Evolutionary conservation across 1,284 basidiomycete species (phyloP).

Genomic region (Cryptococcus hybrid): DNA sequence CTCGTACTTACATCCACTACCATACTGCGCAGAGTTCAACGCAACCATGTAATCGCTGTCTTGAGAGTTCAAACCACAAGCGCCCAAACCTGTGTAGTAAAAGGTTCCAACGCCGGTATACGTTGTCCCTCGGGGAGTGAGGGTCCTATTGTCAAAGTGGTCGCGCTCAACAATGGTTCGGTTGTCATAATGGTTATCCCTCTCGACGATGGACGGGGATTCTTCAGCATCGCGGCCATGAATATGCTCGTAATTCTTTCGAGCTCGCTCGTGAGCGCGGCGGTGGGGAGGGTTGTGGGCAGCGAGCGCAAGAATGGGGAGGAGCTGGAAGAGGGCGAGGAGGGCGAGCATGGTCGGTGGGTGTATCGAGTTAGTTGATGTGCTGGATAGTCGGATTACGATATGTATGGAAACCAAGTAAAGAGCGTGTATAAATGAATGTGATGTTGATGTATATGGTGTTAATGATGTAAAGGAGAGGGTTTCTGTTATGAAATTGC

Average conservation of each 20-base stretch:
- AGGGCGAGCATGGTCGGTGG: constrained; percentile 6
- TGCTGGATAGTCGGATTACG: neutral
- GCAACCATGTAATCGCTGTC: constrained; percentile 30
- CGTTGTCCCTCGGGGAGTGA: constrained; percentile 9
- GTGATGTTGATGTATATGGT: too few relatives aligned
- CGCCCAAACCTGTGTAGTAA: constrained; percentile 30
- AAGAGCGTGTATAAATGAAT: too few relatives aligned
- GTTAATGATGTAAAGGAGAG: too few relatives aligned
- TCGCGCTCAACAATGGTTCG: constrained; percentile 5
- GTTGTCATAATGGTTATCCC: constrained; percentile 5
- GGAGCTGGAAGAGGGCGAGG: constrained; percentile 7
- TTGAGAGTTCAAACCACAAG: constrained; percentile 24
- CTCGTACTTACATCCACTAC: constrained; percentile 28
- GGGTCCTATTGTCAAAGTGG: constrained; percentile 7
- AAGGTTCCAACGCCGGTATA: constrained; percentile 22
- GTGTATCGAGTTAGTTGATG: neutral
- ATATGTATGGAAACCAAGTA: too few relatives aligned
- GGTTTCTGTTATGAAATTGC: too few relatives aligned
- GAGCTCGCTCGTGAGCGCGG: constrained; percentile 10
- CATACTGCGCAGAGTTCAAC: constrained; percentile 33
- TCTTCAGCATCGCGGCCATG: neutral
- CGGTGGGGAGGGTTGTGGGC: constrained; percentile 10
- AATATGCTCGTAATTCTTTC: constrained; percentile 14
- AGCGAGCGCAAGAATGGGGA: constrained; percentile 6
- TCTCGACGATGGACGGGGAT: neutral